phyloP scores from a whole-genome alignment of 1,284 basidiomycete species.

The Bondarzewia mesenterica region DNA sequence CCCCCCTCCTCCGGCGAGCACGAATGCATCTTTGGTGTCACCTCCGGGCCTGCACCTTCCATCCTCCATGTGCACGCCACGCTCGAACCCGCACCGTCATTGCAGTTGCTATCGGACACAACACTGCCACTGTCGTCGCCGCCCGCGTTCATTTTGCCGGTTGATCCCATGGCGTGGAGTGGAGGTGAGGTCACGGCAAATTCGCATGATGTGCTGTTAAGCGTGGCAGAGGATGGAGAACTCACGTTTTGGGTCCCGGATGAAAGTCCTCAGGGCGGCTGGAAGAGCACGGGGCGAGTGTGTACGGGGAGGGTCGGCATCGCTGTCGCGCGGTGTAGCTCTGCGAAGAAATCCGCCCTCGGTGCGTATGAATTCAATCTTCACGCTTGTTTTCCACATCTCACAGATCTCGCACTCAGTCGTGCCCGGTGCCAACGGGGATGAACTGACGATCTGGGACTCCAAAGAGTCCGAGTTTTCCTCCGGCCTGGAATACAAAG shows the following conservation, averaged over 20 bases:
- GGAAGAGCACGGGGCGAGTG: slow-evolving; percentile 70
- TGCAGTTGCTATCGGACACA: slow-evolving; percentile 35
- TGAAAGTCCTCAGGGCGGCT: slow-evolving; percentile 30
- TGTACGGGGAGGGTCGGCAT: slow-evolving; percentile 61
- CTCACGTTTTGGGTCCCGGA: slow-evolving; percentile 79
- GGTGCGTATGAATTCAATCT: slow-evolving; percentile 28
- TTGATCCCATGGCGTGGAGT: slow-evolving; percentile 90
- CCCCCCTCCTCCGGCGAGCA: slow-evolving; percentile 32
- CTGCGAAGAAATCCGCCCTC: slow-evolving; percentile 81
- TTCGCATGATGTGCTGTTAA: slow-evolving; percentile 69
- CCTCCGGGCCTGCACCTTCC: slow-evolving; percentile 33
- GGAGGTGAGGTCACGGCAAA: slow-evolving; percentile 19
- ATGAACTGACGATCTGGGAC: slow-evolving; percentile 91
- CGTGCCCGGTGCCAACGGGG: slow-evolving; percentile 42
- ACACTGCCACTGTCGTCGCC: slow-evolving; percentile 40
- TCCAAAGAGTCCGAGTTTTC: slow-evolving; percentile 91
- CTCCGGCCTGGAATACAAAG: slow-evolving; percentile 74
- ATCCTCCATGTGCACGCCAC: slow-evolving; percentile 42
- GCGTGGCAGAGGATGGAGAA: slow-evolving; percentile 65
- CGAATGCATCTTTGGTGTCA: slow-evolving; percentile 56
- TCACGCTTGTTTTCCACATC: not conserved
- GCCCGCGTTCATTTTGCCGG: slow-evolving; percentile 60
- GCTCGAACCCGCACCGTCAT: slow-evolving; percentile 16
- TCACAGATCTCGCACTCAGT: slow-evolving; percentile 31
- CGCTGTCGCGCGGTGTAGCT: slow-evolving; percentile 73